Evolutionary conservation across 768 basidiomycete genomes (phyloP), one percentile per base, ranked within the genome.

Genomic region (Podaxis carcinomalis): DNA sequence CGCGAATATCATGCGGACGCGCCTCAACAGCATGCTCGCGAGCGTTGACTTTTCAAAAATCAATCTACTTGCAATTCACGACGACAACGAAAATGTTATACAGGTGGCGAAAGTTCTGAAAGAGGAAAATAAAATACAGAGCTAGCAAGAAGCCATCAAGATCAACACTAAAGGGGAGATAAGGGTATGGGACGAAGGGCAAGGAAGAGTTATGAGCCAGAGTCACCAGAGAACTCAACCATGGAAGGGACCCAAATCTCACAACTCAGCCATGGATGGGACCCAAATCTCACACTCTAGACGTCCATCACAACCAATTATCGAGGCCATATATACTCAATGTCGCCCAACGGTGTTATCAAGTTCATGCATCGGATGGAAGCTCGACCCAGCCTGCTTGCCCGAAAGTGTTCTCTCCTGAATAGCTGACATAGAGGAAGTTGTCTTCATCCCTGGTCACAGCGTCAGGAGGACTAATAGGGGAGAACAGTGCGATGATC

Each of bases 401-500:
- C 54, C 95, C 93, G 68, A 97, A 97, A 37, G 92, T 95, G 77
- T 97, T 97, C 90, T 97, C 95, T 62, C 95, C 95, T 40, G 95
- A 97, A 80, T 98, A 98, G 71, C 92, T 93, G 63, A 99, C 95
- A 71, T 98, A 99, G 44, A 99, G 82, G 85, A 99, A 99, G 64
- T 95, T 94, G 73, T 99, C 97, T 73, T 99, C 97, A 68, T 99
- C 97, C 83, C 95, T 98, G 40, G n/a, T 35, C 21, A 21, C 6
- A 27, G 2, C 13, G 63, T 53, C n/a, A 62, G 56, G 49, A 49
- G 4, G 16, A 53, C 56, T 36, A 27, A 14, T 47, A 56, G 23
- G 42, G 7, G 65, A 57, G 14, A 56, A 51, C 54, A 23, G 2
- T 25, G 25, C 62, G 44, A 40, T 28, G 36, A 3, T 13, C 92